These are phyloP conservation scores for Brasenia schreberi DNA, from an alignment of 164 flowering plant genomes.

Conservation along the genomic window DNA sequence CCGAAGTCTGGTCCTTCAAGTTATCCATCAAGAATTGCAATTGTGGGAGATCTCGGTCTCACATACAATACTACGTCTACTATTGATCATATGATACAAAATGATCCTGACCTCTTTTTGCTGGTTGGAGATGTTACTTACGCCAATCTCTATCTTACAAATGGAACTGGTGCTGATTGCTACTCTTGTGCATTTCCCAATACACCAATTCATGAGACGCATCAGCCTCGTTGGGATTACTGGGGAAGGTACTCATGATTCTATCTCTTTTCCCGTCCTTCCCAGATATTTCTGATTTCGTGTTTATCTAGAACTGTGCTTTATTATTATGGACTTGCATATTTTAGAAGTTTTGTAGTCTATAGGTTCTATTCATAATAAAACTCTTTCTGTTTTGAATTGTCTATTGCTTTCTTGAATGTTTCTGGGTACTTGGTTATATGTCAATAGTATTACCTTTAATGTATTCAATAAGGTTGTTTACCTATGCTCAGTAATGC, in stretches of 20 bases:
- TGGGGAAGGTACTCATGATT: slow-evolving; percentile 72
- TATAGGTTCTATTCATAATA: neutral
- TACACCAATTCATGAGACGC: slow-evolving; percentile 80
- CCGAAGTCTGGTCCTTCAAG: slow-evolving; percentile 45
- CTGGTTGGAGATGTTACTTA: slow-evolving; percentile 78
- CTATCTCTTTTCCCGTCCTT: neutral
- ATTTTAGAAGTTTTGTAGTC: neutral
- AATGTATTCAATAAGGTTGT: no score
- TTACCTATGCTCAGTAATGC: no score
- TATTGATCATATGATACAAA: slow-evolving; percentile 46
- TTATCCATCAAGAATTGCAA: slow-evolving; percentile 65
- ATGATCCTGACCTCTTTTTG: slow-evolving; percentile 66
- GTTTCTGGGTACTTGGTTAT: neutral
- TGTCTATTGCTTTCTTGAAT: neutral
- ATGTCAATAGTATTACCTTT: neutral
- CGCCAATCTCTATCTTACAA: slow-evolving; percentile 81
- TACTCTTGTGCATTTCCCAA: slow-evolving; percentile 65
- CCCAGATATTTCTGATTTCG: no score
- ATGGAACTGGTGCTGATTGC: slow-evolving; percentile 86
- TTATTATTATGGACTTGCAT: neutral
- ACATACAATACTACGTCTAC: slow-evolving; percentile 83
- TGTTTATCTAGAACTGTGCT: no score
- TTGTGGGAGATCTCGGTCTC: slow-evolving; percentile 87
- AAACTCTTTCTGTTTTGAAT: neutral
- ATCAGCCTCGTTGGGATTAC: slow-evolving; percentile 98